Base-by-base conservation (phyloP, 495 filamentous ascomycete species). In the Geoglossum glabrum region DNA sequence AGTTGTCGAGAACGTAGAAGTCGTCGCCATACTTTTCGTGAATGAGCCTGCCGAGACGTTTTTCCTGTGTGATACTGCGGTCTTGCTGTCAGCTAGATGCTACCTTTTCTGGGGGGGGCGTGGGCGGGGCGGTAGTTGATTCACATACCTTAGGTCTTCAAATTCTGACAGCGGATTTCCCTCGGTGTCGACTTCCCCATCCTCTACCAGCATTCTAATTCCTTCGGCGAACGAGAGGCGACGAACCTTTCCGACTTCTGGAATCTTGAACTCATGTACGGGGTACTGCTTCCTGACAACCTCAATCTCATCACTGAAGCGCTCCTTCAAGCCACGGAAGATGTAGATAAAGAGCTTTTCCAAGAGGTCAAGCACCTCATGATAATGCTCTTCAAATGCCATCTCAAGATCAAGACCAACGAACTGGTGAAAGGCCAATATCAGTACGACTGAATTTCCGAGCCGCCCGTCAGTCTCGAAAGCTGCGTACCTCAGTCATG, bases 1-100 rank as follows among this genome's bases (percentile, higher is more conserved):
- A 95, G 72, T 93, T 85, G 74, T 94, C 87, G 59, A 95, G 75
- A 6, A 88, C 81, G 72, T 88, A 95, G 76, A 95, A 94, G 71
- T 95, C 89, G 61, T 86, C 88, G 66, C 79, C 75, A 76, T 84
- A 88, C 70, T 90, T 94, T 56, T 83, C 77, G 58, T 82, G 81
- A 59, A 95, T 78, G 47, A 95, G 76, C n/a, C 76, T 78, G 58
- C 89, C 89, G n/a, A 95, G 79, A 26, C 82, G 84, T 72, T 92
- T 92, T 69, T 94, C 89, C 71, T 93, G 84, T 0, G 87, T 76
- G 0, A 87, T 94, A 68, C 66, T 70, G 54, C 21, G 52, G 43
- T 19, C 6, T 21, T 10, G 23, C 21, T 11, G 8, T 27, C 15
- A 0, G 30, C 25, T n/a, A 10, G 5, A 6, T 21, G 9, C 33